Evolutionary conservation across 2,329 filamentous ascomycete genomes (phyloP), one percentile per base, ranked within the genome.

Genomic region (Trichoderma sp.): DNA sequence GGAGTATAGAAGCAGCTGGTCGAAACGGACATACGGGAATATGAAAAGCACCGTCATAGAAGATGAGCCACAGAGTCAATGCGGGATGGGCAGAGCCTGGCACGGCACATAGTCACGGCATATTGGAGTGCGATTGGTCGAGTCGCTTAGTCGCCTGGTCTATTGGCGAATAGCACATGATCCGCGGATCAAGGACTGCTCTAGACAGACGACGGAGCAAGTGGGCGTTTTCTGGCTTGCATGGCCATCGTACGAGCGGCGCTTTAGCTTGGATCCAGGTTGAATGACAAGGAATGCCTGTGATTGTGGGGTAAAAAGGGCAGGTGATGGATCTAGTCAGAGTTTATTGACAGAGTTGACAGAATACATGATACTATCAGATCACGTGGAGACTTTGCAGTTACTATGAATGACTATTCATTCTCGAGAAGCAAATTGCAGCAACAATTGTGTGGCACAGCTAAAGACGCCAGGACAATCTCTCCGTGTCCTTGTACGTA

Each of bases 211-310:
- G 6, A 48, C 29, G 19, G 27, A 34, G 42, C 9, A 35, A 35
- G 58, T 50, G 19, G 59, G 59, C 29, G 32, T 27, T 37, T 58
- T 61, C 25, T 63, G 45, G 59, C 59, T 60, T 63, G 59, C 59
- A 63, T 63, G 45, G 42, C 32, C 4, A 52, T 63, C 59, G 59
- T 63, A 63, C 59, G 59, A 63, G 59, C 29, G 59, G 45, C 59
- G 59, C 59, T 39, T 52, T 63, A 63, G 59, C 42, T 19, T 52
- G 29, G 27, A 60, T 19, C 22, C 25, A 17, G 27, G 22, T n/a
- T 27, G 56, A 59, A 19, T 29, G 35, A 45, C 10, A 25, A 10
- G 25, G 34, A 13, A 22, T 57, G 53, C 32, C 48, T 52, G 32
- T 35, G 17, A 17, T 13, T 12, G 39, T 61, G 58, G 58, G 39